A percentile compares a stretch with the other conserved stretches of the same genome.
Conservation (phyloP, 441 rosid species). For the Gossypium schwendimanii region DNA sequence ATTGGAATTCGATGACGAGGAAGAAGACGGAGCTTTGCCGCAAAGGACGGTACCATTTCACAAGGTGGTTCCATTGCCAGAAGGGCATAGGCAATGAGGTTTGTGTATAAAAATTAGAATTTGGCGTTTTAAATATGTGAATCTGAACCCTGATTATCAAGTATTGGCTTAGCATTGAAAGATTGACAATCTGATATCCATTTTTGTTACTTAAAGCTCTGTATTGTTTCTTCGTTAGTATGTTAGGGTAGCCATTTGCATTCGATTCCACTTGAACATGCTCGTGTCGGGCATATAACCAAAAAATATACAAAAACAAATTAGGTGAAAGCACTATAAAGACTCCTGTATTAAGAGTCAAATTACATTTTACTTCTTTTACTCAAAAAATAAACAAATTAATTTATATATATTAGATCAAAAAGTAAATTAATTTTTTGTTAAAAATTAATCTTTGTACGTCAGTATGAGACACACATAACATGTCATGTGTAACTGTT, state of each 20-base stretch:
- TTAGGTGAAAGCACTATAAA: no score
- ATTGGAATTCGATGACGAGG: conserved; percentile 85
- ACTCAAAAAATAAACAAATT: no score
- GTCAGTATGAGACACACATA: no score
- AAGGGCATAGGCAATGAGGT: conserved; percentile 62
- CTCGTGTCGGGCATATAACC: no score
- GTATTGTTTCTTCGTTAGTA: neutral
- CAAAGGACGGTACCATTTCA: conserved; percentile 70
- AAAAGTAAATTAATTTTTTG: no score
- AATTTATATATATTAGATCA: no score
- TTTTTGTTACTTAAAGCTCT: neutral
- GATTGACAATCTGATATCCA: neutral
- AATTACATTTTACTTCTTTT: no score
- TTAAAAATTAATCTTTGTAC: no score
- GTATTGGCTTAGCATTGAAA: neutral
- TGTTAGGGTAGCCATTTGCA: neutral
- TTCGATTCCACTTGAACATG: neutral
- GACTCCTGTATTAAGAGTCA: rapidly evolving
- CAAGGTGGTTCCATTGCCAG: conserved; percentile 75
- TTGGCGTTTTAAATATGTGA: conserved; percentile 15
- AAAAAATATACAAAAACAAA: no score
- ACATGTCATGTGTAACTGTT: no score
- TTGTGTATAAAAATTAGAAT: neutral
- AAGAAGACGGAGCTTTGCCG: conserved; percentile 84
- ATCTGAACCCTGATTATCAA: neutral